Evolutionary conservation across 169 alveolate genomes (phyloP).

Genomic region (Plasmodium berghei): DNA sequence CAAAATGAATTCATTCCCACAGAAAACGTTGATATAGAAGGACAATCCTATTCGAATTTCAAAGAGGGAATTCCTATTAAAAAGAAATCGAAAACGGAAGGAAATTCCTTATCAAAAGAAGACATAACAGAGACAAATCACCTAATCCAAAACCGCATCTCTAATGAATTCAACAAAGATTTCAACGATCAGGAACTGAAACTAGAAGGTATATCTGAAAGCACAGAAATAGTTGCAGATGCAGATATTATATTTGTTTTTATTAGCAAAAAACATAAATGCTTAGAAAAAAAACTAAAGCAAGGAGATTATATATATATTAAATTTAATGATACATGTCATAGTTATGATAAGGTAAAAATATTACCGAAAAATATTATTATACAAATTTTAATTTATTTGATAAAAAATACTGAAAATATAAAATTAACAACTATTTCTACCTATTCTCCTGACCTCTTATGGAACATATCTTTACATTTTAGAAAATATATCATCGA

Average conservation of each 20-base stretch:
- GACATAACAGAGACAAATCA: neutral
- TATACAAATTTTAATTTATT: slow-evolving; percentile 25
- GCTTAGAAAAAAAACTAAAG: slow-evolving; percentile 14
- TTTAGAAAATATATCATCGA: slow-evolving; percentile 28
- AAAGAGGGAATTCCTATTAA: neutral
- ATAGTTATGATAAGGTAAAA: slow-evolving; percentile 65
- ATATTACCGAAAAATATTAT: slow-evolving; percentile 33
- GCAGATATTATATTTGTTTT: slow-evolving; percentile 17
- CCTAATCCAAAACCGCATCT: neutral
- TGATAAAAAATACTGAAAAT: slow-evolving; percentile 25
- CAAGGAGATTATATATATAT: slow-evolving; percentile 62
- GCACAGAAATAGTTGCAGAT: neutral
- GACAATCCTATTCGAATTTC: neutral
- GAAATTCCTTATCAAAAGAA: neutral
- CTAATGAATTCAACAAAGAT: neutral
- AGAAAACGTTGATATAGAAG: neutral
- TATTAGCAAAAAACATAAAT: slow-evolving; percentile 14
- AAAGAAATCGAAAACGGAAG: neutral
- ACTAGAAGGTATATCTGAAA: too few species aligned
- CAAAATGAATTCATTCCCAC: neutral
- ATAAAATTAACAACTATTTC: slow-evolving; percentile 39
- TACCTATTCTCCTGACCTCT: slow-evolving; percentile 45
- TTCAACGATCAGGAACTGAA: neutral
- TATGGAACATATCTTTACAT: slow-evolving; percentile 56
- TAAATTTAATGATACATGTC: slow-evolving; percentile 20